phyloP scores from a whole-genome alignment of 768 basidiomycete species.

The Amanita rimosa region DNA sequence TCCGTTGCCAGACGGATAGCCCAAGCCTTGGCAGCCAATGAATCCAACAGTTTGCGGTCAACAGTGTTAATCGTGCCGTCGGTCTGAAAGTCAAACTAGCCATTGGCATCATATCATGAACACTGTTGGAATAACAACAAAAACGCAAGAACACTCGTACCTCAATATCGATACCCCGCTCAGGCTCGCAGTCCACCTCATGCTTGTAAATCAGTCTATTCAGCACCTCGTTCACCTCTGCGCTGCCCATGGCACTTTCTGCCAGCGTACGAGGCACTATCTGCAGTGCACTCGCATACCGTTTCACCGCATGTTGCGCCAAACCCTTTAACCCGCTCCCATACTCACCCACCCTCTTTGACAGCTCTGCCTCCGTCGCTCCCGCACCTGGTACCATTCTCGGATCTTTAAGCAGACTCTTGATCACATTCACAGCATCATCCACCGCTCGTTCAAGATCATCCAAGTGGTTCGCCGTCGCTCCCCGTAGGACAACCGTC shows the following conservation, averaged over 20 bases:
- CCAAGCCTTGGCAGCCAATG: constrained; percentile 86
- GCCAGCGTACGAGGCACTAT: constrained; percentile 88
- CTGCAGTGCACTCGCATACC: constrained; percentile 83
- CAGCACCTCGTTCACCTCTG: constrained; percentile 87
- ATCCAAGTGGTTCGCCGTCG: constrained; percentile 88
- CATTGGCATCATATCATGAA: neutral
- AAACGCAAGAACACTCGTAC: constrained; percentile 22
- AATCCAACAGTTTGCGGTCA: constrained; percentile 66
- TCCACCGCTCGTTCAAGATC: constrained; percentile 95
- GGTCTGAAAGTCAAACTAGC: constrained; percentile 48
- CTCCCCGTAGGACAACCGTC: constrained; percentile 91
- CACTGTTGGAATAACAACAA: neutral
- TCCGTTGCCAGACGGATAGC: constrained; percentile 86
- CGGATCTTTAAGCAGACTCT: constrained; percentile 81
- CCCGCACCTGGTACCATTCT: constrained; percentile 91
- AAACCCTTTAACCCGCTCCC: constrained; percentile 86
- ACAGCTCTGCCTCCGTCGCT: constrained; percentile 89
- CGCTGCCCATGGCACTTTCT: constrained; percentile 89
- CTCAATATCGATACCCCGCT: constrained; percentile 86
- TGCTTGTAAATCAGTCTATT: constrained; percentile 88
- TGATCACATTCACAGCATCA: constrained; percentile 95
- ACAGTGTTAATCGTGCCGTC: constrained; percentile 66
- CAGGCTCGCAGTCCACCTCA: constrained; percentile 58
- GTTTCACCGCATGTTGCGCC: constrained; percentile 86
- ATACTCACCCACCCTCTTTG: constrained; percentile 71